phyloP scores from a whole-genome alignment of 495 filamentous ascomycete genomes.

The Annulohypoxylon maeteangense region DNA sequence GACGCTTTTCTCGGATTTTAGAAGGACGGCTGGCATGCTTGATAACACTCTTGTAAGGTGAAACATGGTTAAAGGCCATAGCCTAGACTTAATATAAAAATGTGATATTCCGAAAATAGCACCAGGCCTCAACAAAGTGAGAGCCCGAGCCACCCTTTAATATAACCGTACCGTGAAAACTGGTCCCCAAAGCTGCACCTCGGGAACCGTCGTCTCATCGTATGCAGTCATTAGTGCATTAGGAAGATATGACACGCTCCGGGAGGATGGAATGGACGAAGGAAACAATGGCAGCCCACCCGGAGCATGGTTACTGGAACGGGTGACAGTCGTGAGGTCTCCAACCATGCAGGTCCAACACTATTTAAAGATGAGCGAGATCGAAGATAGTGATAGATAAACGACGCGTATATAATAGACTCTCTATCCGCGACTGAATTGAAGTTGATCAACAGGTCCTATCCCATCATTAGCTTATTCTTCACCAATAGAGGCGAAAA shows the following conservation, averaged over 20 bases:
- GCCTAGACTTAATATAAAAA: slow-evolving; percentile 36
- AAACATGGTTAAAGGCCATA: slow-evolving; percentile 14
- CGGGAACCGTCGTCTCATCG: slow-evolving; percentile 25
- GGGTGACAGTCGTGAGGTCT: slow-evolving; percentile 41
- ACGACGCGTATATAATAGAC: slow-evolving; percentile 14
- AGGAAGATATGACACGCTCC: slow-evolving; percentile 21
- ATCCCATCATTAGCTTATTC: slow-evolving; percentile 20
- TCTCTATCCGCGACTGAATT: slow-evolving; percentile 14
- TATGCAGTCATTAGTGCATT: slow-evolving; percentile 17
- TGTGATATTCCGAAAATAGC: slow-evolving; percentile 41
- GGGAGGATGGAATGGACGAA: slow-evolving; percentile 27
- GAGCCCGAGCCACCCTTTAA: slow-evolving; percentile 22
- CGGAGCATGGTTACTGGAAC: slow-evolving; percentile 30
- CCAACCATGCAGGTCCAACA: slow-evolving; percentile 24
- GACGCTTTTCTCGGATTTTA: background rate
- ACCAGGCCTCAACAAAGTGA: slow-evolving; percentile 5
- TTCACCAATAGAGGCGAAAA: background rate
- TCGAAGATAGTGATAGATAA: slow-evolving; percentile 14
- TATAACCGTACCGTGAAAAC: slow-evolving; percentile 37
- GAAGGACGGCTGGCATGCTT: background rate
- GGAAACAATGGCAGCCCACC: slow-evolving; percentile 22
- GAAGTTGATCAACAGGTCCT: slow-evolving; percentile 16
- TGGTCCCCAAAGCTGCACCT: slow-evolving; percentile 34
- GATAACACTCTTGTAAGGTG: slow-evolving; percentile 14
- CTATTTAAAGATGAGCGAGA: slow-evolving; percentile 29